Base-by-base conservation (phyloP, 805 yeast species). In the Jamesozyma lodderae region DNA sequence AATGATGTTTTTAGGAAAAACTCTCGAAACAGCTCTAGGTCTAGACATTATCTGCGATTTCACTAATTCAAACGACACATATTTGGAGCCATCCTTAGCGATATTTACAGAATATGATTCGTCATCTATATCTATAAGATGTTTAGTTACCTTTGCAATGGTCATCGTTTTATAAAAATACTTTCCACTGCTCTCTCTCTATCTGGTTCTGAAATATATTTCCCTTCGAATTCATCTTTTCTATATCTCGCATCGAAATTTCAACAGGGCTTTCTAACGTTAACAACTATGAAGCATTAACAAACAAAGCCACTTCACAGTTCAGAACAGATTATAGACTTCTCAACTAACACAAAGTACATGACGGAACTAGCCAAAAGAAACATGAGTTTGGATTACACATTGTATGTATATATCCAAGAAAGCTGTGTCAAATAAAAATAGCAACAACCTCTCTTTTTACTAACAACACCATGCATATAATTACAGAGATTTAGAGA, bases 401-500 rank as follows among this genome's bases (percentile, higher is more conserved):
- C 45, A 22, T 32, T 51, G 55, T 51, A 47, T 32, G 53, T 41
- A 14, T 13, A 3, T 23, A 4, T 8, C 7, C 11, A 5, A 8
- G 4, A 20, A 18, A 4, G 11, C 18, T 10, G 20, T 16, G n/a
- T 19, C 18, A 14, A 27, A 13, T 13, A 14, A 10, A n/a, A n/a
- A n/a, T n/a, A n/a, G n/a, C n/a, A n/a, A n/a, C n/a, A n/a, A n/a
- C n/a, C n/a, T n/a, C n/a, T n/a, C n/a, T n/a, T 9, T 18, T 22
- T 41, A 47, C 47, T 44, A 44, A 43, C 44, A 31, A 13, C 20
- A 29, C 28, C 6, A 25, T 5, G n/a, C n/a, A 25, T 5, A n/a
- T n/a, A n/a, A 17, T 3, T 20, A 18, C 33, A 62, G 72, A 52
- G 54, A 61, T 27, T 57, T 83, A 20, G 60, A 63, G 16, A 66